Base-by-base conservation (phyloP, 495 filamentous ascomycete species). In the Xylaria venustula region DNA sequence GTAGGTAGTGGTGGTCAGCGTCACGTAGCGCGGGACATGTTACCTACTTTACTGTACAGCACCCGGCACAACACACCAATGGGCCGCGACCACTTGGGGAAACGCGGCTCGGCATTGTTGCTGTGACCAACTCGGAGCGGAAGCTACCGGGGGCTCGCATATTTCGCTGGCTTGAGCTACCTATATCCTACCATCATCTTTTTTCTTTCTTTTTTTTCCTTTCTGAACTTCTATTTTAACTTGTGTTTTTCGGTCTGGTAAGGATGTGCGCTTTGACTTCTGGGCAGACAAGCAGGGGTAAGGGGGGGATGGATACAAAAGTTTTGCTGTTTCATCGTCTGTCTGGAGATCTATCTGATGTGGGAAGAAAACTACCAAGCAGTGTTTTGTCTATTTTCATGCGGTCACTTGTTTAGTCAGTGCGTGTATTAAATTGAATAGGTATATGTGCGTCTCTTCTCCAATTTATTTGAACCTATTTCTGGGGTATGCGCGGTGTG, bases 261-360 rank as follows among this genome's bases (percentile, higher is more conserved):
- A n/a, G n/a, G n/a, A n/a, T n/a, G n/a, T n/a, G n/a, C n/a, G n/a
- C n/a, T 34, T 34, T 34, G 5, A 34, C 30, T 34, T 34, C 30
- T 34, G 30, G 11, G 5, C 30, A 34, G 30, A 5, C 11, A 34
- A 7, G 19, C 11, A 42, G 14, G 19, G 32, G 12, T 11, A 34
- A 20, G 51, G 36, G 50, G 30, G 15, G 11, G 23, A 15, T 34
- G 34, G 20, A 25, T 28, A 54, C 8, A 54, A 54, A 54, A 54
- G 51, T 54, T 54, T 40, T 54, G 36, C 51, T 54, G 36, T 28
- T 54, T 54, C 36, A 19, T 54, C 12, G 19, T 52, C 20, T 14
- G 32, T 40, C 22, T 28, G 19, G n/a, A 32, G 7, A 14, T n/a
- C n/a, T 52, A n/a, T 52, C 4, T 12, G 28, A 28, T 54, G 22